Base-by-base conservation (phyloP, 106 monocot genomes). In the Chionographis japonica region DNA sequence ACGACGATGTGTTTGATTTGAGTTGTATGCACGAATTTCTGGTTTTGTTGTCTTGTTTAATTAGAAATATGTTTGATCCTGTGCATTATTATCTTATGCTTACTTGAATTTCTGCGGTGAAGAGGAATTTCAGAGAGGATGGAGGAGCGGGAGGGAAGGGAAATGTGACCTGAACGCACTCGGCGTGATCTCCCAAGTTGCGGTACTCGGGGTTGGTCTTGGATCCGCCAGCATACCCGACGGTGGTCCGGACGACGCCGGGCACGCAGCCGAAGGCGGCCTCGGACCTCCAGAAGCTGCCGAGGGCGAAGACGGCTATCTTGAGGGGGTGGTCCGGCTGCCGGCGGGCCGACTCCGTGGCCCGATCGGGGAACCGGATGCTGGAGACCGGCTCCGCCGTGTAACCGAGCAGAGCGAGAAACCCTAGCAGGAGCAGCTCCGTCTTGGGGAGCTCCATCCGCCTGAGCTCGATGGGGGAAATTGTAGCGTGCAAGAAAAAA, bases 201-300 rank as follows among this genome's bases (percentile, higher is more conserved):
- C 85, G 75, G 62, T 81, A 95, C 72, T 81, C 83, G 38, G 94
- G 94, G 27, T 85, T 88, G 65, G 61, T 13, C 77, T 90, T 91
- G 35, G 83, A 73, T 7, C 94, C 94, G 40, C 91, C 91, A 65
- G 91, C 73, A 56, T 95, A 95, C 4, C 94, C 94, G 10, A 84
- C 94, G 2, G 83, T 65, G 50, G 94, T 95, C 11, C 83, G 82
- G 40, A 86, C 77, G 37, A 95, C 94, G 46, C 94, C 94, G 37
- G 85, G 94, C 3, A 90, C 37, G 77, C 94, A 95, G 20, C 94
- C 94, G 70, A 95, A 95, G 36, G 73, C 90, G 36, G 90, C 85
- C 56, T 95, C 94, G 11, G 90, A 95, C 39, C 94, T 69, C 94
- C 94, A 95, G 81, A 95, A 95, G 85, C 90, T 91, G 9, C 90